These are phyloP conservation scores for Citropsis articulata DNA, from an alignment of 345 rosid genomes.

Conservation along the genomic window DNA sequence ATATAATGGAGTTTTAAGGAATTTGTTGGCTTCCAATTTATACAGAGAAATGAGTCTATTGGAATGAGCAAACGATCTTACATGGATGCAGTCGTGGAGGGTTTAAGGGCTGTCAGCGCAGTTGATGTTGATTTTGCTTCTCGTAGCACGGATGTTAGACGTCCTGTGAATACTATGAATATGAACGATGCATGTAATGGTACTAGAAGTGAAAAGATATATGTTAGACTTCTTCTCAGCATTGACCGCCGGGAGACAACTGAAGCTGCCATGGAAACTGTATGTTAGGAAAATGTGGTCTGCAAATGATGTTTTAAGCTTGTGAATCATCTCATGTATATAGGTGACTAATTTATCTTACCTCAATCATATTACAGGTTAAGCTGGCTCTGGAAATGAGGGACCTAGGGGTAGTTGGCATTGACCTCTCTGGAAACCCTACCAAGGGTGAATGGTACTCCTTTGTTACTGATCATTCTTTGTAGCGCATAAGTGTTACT, in stretches of 20 bases:
- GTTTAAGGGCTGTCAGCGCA: constrained; percentile 52
- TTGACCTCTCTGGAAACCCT: constrained; percentile 99
- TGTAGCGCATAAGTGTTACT: not conserved
- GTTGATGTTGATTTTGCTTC: constrained; percentile 60
- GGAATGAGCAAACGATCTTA: constrained; percentile 95
- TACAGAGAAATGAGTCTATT: constrained; percentile 71
- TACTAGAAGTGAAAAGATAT: constrained; percentile 55
- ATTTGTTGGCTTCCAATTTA: constrained; percentile 12
- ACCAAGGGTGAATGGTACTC: constrained; percentile 75
- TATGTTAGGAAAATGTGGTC: constrained; percentile 33
- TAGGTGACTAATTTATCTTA: constrained; percentile 4
- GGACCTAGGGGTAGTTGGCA: constrained; percentile 74
- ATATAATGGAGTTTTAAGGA: not conserved
- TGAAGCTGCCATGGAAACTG: constrained; percentile 90
- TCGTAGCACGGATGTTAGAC: not conserved
- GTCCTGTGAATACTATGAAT: constrained; percentile 15
- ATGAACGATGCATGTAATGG: constrained; percentile 32
- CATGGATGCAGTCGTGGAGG: constrained; percentile 86
- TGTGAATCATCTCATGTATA: constrained; percentile 1
- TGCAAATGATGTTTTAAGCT: not conserved
- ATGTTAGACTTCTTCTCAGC: constrained; percentile 92
- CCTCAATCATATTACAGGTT: constrained; percentile 43
- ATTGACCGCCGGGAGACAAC: constrained; percentile 93
- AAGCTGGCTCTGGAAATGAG: constrained; percentile 87
- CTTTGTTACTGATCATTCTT: not conserved